Evolutionary conservation across 345 rosid genomes (phyloP).

Genomic region (Euphorbia tirucalli): DNA sequence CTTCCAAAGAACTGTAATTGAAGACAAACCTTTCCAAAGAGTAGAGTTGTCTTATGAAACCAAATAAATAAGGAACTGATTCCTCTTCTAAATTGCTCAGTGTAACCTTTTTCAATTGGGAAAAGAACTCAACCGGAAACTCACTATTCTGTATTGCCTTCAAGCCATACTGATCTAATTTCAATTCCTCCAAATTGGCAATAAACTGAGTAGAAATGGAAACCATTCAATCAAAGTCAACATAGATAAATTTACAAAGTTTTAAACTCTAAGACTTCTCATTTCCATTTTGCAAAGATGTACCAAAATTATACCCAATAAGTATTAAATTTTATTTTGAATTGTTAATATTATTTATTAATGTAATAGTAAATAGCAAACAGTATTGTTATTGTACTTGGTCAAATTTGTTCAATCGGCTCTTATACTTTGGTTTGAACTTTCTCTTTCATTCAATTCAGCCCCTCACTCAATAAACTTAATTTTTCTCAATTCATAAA

Average conservation of each 20-base stretch:
- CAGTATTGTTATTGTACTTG: no score
- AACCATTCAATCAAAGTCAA: background rate
- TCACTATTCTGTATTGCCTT: background rate
- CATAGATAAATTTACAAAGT: background rate
- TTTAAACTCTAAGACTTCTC: background rate
- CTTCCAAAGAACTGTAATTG: background rate
- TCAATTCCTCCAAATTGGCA: background rate
- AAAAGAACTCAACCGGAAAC: background rate
- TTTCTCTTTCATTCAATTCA: no score
- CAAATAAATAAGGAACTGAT: background rate
- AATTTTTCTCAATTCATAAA: no score
- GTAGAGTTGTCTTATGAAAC: background rate
- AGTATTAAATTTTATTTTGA: no score
- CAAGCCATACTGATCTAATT: background rate
- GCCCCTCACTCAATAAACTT: no score
- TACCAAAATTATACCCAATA: no score
- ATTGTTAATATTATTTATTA: no score
- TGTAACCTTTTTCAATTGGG: background rate
- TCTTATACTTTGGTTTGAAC: no score
- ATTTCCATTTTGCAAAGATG: background rate
- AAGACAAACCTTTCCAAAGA: slow-evolving; percentile 16
- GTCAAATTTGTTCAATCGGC: no score
- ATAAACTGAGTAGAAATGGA: background rate
- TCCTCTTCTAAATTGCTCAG: background rate
- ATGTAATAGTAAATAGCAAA: no score